These are phyloP conservation scores for Calocera viscosa DNA, from an alignment of 768 basidiomycete species.

Conservation along the genomic window DNA sequence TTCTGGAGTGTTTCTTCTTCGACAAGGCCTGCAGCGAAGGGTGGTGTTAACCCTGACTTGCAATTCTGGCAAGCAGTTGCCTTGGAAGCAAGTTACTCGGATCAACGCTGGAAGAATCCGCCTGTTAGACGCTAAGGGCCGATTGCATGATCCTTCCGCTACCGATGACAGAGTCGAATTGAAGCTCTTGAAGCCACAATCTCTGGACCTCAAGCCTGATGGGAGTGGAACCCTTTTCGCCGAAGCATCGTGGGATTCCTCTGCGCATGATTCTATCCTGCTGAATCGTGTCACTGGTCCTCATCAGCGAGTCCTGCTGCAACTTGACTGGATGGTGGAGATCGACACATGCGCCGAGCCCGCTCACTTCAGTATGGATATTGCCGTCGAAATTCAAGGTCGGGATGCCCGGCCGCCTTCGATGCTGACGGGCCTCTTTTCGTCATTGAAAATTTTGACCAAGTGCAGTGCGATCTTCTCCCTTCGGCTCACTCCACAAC, in stretches of 20 bases:
- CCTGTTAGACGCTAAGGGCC: conserved; percentile 70
- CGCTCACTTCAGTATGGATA: conserved; percentile 77
- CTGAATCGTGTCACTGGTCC: conserved; percentile 74
- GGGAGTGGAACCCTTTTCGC: conserved; percentile 62
- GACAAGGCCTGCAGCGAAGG: conserved; percentile 86
- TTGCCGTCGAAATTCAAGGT: conserved; percentile 69
- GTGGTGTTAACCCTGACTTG: conserved; percentile 65
- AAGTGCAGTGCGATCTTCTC: conserved; percentile 77
- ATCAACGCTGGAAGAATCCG: conserved; percentile 74
- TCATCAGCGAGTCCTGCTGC: conserved; percentile 67
- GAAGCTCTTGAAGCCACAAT: conserved; percentile 59
- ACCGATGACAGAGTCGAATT: conserved; percentile 61
- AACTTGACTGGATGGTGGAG: conserved; percentile 62
- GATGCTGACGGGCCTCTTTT: conserved; percentile 61
- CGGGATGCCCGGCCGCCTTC: conserved; percentile 79
- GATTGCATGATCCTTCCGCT: conserved; percentile 55
- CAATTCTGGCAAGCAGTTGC: conserved; percentile 78
- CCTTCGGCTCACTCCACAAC: conserved; percentile 65
- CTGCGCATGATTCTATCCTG: conserved; percentile 71
- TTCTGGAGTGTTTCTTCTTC: conserved; percentile 74
- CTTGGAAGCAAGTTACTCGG: conserved; percentile 69
- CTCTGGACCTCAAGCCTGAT: conserved; percentile 65
- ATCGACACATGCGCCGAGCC: conserved; percentile 78
- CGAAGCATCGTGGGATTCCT: conserved; percentile 84
- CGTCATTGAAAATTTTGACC: conserved; percentile 59